Evolutionary conservation across 495 filamentous ascomycete genomes (phyloP), one percentile per base, ranked within the genome.

Genomic region (Daldinia bambusicola): DNA sequence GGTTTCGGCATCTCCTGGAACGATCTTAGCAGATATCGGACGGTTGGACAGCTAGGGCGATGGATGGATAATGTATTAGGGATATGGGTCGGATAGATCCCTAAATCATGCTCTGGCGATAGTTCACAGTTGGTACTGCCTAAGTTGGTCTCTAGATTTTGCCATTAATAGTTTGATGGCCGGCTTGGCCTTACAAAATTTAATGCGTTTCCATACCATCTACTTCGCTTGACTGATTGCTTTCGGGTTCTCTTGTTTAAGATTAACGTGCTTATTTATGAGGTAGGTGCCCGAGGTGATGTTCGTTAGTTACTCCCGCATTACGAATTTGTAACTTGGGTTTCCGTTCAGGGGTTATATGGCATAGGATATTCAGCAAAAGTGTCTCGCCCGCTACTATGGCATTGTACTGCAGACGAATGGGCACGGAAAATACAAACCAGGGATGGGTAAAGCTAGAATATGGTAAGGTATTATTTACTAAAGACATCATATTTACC

Each of bases 61-160:
- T 12, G 10, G 43, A 10, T 22, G 43, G 14, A 48, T 48, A 26
- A 26, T 1, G 26, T 3, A 4, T 4, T 48, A 48, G 43, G 43
- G 18, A 48, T 22, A 48, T 48, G 43, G 43, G 22, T 13, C 43
- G 16, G 16, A 48, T 18, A 16, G 16, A 48, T 48, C 18, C 43
- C 43, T 12, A 10, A 48, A 22, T 22, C 43, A 48, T 48, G 18
- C 43, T 48, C 43, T 48, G 43, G 43, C 18, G 0, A 48, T 48
- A 48, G 43, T 48, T 48, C 43, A 48, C 22, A 48, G 43, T 48
- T 48, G 43, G 43, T 48, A 13, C 20, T 48, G 43, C 43, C 16
- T 12, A 40, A 48, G 4, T 48, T 20, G 43, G 16, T 22, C 43
- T 0, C 43, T 12, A 20, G 18, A 48, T 22, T 13, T 45, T 22